Evolutionary conservation across 2,329 filamentous ascomycete species (phyloP).

Genomic region (Mycocentrospora acerina): DNA sequence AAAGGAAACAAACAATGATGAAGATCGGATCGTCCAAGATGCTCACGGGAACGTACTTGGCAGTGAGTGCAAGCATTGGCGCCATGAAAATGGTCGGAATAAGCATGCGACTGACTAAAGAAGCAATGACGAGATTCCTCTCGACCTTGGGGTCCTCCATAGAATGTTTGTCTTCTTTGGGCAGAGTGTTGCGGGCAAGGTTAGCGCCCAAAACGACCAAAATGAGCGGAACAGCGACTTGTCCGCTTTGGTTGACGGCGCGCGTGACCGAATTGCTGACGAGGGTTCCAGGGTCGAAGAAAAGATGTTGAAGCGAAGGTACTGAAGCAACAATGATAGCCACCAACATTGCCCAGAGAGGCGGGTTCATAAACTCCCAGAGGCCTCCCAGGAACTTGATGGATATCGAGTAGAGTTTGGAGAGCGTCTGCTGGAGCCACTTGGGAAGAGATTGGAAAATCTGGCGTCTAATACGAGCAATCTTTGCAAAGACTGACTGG

Average conservation of each 20-base stretch:
- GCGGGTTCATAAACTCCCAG: slow-evolving; percentile 97
- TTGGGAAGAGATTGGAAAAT: slow-evolving; percentile 55
- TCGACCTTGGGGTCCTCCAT: slow-evolving; percentile 69
- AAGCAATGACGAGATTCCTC: slow-evolving; percentile 80
- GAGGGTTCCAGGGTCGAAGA: slow-evolving; percentile 88
- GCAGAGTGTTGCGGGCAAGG: slow-evolving; percentile 85
- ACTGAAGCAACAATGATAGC: slow-evolving; percentile 91
- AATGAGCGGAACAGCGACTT: slow-evolving; percentile 92
- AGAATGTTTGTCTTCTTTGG: slow-evolving; percentile 64
- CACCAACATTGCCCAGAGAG: slow-evolving; percentile 92
- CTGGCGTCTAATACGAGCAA: slow-evolving; percentile 36
- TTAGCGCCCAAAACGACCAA: slow-evolving; percentile 94
- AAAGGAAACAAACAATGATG: slow-evolving; percentile 94
- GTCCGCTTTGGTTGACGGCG: slow-evolving; percentile 80
- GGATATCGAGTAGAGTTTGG: slow-evolving; percentile 44
- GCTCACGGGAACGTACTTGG: slow-evolving; percentile 88
- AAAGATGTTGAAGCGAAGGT: slow-evolving; percentile 75
- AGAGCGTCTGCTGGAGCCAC: slow-evolving; percentile 54
- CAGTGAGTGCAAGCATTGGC: slow-evolving; percentile 79
- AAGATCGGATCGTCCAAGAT: slow-evolving; percentile 98
- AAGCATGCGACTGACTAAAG: slow-evolving; percentile 86
- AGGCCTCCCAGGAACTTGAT: slow-evolving; percentile 64
- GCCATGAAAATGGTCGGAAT: slow-evolving; percentile 91
- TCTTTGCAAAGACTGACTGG: slow-evolving; percentile 22
- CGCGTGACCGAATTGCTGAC: slow-evolving; percentile 90